Evolutionary conservation across 805 yeast genomes (phyloP).

Genomic region (Saturnispora sekii): DNA sequence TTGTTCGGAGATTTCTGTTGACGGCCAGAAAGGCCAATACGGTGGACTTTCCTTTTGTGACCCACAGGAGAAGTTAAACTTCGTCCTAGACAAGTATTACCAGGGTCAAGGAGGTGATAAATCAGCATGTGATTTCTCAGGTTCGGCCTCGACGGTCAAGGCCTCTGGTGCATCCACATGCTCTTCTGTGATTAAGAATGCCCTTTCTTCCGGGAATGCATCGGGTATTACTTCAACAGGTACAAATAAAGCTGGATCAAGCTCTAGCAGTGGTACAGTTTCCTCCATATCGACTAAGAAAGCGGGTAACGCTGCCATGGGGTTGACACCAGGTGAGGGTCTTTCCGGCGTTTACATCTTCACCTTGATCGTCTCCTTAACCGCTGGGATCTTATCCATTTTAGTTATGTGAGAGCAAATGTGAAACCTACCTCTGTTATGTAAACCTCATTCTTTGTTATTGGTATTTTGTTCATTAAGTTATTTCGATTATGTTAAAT

Average conservation of each 20-base stretch:
- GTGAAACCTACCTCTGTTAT: background rate
- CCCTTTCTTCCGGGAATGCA: conserved; percentile 18
- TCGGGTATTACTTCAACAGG: conserved; percentile 18
- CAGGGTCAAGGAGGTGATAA: conserved; percentile 31
- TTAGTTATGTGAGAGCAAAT: background rate
- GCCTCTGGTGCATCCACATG: conserved; percentile 36
- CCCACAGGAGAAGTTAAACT: conserved; percentile 59
- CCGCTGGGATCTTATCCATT: conserved; percentile 7
- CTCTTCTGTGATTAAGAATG: conserved; percentile 30
- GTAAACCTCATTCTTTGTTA: background rate
- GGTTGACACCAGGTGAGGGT: conserved; percentile 24
- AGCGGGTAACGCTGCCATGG: conserved; percentile 8
- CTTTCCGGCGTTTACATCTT: conserved; percentile 20
- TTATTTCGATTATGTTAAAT: background rate
- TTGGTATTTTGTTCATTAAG: background rate
- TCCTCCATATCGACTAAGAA: conserved; percentile 11
- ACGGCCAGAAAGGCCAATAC: conserved; percentile 57
- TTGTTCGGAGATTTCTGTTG: conserved; percentile 51
- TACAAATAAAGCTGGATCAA: conserved; percentile 9
- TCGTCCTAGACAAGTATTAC: conserved; percentile 56
- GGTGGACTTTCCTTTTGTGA: conserved; percentile 72
- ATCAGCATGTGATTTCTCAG: conserved; percentile 62
- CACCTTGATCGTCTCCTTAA: conserved; percentile 6
- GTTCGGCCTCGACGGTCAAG: conserved; percentile 50
- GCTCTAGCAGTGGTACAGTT: conserved; percentile 19